Conservation (phyloP, 768 basidiomycete genomes). For the Serendipita sp. region DNA sequence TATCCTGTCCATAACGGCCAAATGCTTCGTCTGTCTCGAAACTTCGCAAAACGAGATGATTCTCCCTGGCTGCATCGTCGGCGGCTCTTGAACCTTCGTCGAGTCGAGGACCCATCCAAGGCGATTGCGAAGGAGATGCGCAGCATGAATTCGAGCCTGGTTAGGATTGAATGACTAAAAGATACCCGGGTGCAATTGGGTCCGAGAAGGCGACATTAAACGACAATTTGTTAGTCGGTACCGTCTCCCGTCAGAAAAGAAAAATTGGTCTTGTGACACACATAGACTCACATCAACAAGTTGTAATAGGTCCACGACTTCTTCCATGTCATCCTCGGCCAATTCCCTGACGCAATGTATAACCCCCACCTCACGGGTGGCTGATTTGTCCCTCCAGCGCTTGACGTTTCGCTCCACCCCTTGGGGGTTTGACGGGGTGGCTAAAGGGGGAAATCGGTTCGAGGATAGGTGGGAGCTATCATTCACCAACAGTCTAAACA, state of each 20-base stretch:
- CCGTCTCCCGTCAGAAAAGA: no score
- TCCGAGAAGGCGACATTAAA: no score
- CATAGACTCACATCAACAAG: no score
- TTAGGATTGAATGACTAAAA: background rate
- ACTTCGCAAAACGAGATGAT: background rate
- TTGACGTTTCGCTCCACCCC: background rate
- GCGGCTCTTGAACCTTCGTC: background rate
- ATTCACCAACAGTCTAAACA: background rate
- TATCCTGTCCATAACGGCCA: background rate
- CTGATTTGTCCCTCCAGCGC: no score
- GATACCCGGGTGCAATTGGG: no score
- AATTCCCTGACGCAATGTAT: background rate
- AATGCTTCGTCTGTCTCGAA: background rate
- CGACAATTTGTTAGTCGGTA: no score
- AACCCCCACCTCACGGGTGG: background rate
- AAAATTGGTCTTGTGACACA: no score
- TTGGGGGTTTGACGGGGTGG: background rate
- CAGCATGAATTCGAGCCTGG: background rate
- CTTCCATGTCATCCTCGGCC: background rate
- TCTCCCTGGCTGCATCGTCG: background rate
- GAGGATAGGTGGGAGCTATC: no score
- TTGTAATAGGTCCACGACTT: no score
- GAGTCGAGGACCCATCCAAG: background rate
- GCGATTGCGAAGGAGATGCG: background rate
- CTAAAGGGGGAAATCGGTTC: background rate